Percentiles rank a stretch among this genome's conserved stretches.
These are phyloP conservation scores for Diplodia mutila DNA, from an alignment of 2,329 filamentous ascomycete species.

Conservation along the genomic window DNA sequence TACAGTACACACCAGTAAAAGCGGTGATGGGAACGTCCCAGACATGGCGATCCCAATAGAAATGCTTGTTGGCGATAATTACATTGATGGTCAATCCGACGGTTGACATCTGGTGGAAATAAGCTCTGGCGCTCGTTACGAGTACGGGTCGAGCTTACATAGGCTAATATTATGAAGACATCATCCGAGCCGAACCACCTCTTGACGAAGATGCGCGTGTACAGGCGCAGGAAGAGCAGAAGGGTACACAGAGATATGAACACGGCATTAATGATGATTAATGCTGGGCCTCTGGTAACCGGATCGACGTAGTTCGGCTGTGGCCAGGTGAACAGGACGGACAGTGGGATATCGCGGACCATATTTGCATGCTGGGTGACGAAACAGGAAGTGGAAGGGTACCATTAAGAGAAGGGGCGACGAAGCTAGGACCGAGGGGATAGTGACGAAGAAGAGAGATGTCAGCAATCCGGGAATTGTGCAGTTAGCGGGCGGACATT, in stretches of 20 bases:
- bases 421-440: background rate
- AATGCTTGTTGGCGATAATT: conserved; percentile 47
- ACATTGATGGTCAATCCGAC: conserved; percentile 45
- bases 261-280: conserved; percentile 46
- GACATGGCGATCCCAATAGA: conserved; percentile 50
- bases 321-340: conserved; percentile 45
- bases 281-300: conserved; percentile 43
- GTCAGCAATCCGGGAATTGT: no score
- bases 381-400: background rate
- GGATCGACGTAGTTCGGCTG: conserved; percentile 49
- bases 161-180: conserved; percentile 45
- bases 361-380: conserved; percentile 4
- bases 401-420: background rate
- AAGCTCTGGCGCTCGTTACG: background rate
- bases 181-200: conserved; percentile 51
- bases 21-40: conserved; percentile 46
- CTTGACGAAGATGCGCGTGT: conserved; percentile 46
- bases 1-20: conserved; percentile 22
- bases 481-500: background rate
- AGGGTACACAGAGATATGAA: conserved; percentile 44
- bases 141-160: conserved; percentile 35
- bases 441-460: background rate
- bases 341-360: conserved; percentile 36
- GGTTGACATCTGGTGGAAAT: conserved; percentile 40
- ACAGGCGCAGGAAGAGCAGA: conserved; percentile 44